phyloP scores from a whole-genome alignment of 805 yeast species.

The Ogataea pignaliae region DNA sequence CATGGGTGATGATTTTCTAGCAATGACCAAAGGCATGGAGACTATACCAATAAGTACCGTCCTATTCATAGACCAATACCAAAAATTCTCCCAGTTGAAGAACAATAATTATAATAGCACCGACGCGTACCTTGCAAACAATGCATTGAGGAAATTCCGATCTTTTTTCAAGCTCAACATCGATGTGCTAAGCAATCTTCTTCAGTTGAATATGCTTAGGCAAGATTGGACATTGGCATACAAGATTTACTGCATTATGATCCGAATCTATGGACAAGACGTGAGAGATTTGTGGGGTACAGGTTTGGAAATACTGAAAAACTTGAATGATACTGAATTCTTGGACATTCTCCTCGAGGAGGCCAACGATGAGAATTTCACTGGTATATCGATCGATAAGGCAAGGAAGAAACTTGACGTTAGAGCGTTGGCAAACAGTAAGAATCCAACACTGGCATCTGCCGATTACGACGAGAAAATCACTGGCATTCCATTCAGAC shows the following conservation, averaged over 20 bases:
- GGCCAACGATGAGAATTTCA: background rate
- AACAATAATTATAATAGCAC: no score
- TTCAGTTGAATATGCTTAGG: conserved; percentile 45
- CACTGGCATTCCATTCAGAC: conserved; percentile 1
- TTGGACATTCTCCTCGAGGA: background rate
- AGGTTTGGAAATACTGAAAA: conserved; percentile 50
- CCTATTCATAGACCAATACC: conserved; percentile 12
- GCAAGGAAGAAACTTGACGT: background rate
- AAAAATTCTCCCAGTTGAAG: conserved; percentile 2
- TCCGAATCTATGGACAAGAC: conserved; percentile 47
- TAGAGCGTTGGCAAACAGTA: background rate
- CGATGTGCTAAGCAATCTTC: conserved; percentile 35
- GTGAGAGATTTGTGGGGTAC: conserved; percentile 58
- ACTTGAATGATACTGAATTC: conserved; percentile 24
- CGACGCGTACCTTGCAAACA: no score
- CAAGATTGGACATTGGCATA: conserved; percentile 55
- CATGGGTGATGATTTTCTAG: background rate
- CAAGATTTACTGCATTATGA: conserved; percentile 43
- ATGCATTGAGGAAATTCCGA: no score
- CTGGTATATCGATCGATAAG: no score
- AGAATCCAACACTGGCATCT: conserved; percentile 1
- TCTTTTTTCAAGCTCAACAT: background rate
- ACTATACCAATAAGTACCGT: conserved; percentile 6
- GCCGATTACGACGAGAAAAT: background rate
- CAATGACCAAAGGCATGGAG: conserved; percentile 8